Percentiles rank a stretch among this genome's conserved stretches.
Conservation (phyloP, 768 basidiomycete species). For the Panus rudis region DNA sequence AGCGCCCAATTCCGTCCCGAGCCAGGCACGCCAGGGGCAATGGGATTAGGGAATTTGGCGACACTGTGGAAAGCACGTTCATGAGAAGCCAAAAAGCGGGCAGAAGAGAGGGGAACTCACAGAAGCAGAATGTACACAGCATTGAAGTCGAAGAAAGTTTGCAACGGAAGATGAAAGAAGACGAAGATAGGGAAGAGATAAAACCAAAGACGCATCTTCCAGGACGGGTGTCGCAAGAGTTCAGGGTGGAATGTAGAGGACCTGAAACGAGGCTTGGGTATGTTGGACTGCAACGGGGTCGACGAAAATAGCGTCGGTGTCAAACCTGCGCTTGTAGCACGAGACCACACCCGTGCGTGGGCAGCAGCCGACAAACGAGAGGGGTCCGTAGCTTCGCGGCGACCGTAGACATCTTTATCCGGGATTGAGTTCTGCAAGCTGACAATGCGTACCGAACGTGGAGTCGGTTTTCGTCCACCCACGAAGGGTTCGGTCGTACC, state of each 20-base stretch:
- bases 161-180: constrained; percentile 66
- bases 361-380: constrained; percentile 28
- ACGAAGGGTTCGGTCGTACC: constrained; percentile 23
- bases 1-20: constrained; percentile 78
- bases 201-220: constrained; percentile 51
- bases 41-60: constrained; percentile 66
- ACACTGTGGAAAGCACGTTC: constrained; percentile 46
- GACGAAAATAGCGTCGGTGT: constrained; percentile 40
- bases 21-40: constrained; percentile 59
- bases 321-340: constrained; percentile 41
- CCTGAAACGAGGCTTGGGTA: constrained; percentile 60
- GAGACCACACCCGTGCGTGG: constrained; percentile 50
- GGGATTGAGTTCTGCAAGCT: constrained; percentile 49
- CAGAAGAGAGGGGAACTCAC: constrained; percentile 40
- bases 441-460: constrained; percentile 77
- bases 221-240: constrained; percentile 54
- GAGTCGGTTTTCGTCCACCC: constrained; percentile 71
- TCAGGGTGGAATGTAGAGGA: constrained; percentile 62
- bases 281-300: constrained; percentile 16
- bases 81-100: constrained; percentile 5
- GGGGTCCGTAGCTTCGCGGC: constrained; percentile 45
- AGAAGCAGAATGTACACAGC: constrained; percentile 76
- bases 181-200: constrained; percentile 64
- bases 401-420: constrained; percentile 26
- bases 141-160: constrained; percentile 88